Percentiles rank a stretch among this genome's conserved stretches.
Conservation (phyloP, 108 stramenopile genomes). For the Nitzschia sp. region DNA sequence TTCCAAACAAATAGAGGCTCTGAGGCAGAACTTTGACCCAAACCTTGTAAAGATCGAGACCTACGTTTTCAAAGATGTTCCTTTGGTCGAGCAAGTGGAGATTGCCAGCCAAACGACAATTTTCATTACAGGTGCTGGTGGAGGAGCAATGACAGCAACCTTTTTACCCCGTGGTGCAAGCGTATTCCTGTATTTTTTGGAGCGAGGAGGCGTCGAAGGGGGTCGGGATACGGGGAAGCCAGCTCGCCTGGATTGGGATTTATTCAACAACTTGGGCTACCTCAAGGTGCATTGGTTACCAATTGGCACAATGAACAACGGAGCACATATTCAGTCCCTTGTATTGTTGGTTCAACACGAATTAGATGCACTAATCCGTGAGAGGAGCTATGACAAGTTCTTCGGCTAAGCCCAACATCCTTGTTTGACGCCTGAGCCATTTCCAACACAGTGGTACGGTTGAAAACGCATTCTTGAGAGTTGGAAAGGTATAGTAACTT, state of each 20-base stretch:
- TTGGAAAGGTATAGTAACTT: too few species aligned
- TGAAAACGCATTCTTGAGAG: too few species aligned
- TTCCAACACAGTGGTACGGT: too few species aligned
- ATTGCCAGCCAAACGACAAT: slow-evolving; percentile 44
- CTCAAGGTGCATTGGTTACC: slow-evolving; percentile 61
- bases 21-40: slow-evolving; percentile 28
- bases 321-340: slow-evolving; percentile 29
- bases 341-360: slow-evolving; percentile 48
- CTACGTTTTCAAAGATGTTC: slow-evolving; percentile 41
- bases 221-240: slow-evolving; percentile 27
- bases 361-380: slow-evolving; percentile 36
- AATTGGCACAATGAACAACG: slow-evolving; percentile 28
- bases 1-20: slow-evolving; percentile 27
- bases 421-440: too few species aligned
- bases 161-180: slow-evolving; percentile 49
- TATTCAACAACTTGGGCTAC: slow-evolving; percentile 50
- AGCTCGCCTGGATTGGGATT: slow-evolving; percentile 58
- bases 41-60: slow-evolving; percentile 33
- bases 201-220: slow-evolving; percentile 37
- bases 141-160: slow-evolving; percentile 56
- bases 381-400: slow-evolving; percentile 38
- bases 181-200: slow-evolving; percentile 45
- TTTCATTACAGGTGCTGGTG: slow-evolving; percentile 51
- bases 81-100: slow-evolving; percentile 45
- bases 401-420: slow-evolving; percentile 12